Evolutionary conservation across 2,329 filamentous ascomycete species (phyloP).

Genomic region (Cytospora leucostoma): DNA sequence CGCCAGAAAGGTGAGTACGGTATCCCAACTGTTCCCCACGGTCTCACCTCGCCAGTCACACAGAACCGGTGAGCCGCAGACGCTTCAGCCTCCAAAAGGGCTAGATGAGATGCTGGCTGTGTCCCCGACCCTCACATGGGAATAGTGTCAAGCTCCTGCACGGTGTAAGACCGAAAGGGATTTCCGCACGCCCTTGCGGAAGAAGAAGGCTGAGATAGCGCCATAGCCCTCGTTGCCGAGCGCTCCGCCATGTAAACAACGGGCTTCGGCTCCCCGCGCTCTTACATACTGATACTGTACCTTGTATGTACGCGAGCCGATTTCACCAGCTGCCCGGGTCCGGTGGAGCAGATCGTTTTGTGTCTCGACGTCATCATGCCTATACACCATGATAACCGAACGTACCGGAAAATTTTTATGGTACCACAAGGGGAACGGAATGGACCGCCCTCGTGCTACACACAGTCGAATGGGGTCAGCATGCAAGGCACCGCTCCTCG

Average conservation of each 20-base stretch:
- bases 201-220: neutral
- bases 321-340: conserved; percentile 13
- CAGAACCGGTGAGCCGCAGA: neutral
- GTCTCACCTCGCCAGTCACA: neutral
- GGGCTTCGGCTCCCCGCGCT: too few species aligned
- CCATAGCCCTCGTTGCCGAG: neutral
- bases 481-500: neutral
- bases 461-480: neutral
- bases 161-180: too few species aligned
- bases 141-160: too few species aligned
- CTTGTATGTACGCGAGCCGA: neutral
- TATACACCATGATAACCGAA: neutral
- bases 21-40: neutral
- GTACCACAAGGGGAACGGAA: neutral
- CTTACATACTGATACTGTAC: too few species aligned
- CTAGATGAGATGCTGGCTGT: neutral
- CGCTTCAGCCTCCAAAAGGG: neutral
- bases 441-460: neutral
- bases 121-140: neutral
- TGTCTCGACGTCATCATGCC: conserved; percentile 2
- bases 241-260: too few species aligned
- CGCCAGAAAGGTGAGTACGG: neutral
- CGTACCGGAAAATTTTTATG: neutral
- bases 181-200: too few species aligned
- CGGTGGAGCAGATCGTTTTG: conserved; percentile 4